phyloP scores from a whole-genome alignment of 257 asterid genomes.

The Vinca minor region DNA sequence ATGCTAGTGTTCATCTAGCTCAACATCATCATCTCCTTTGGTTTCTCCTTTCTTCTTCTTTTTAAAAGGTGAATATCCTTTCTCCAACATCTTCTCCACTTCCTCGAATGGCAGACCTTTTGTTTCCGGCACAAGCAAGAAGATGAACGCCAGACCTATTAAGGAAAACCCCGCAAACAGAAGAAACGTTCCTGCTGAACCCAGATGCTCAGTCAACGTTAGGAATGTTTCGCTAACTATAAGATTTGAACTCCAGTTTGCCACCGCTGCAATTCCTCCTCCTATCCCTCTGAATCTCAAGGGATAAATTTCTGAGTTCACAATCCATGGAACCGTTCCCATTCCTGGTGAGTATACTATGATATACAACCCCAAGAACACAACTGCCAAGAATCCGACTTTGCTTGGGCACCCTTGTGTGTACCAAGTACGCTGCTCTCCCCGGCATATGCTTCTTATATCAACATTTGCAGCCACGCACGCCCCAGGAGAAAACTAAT shows the following conservation, averaged over 20 bases:
- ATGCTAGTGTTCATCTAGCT: no score
- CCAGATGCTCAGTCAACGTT: constrained; percentile 47
- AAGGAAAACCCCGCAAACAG: constrained; percentile 50
- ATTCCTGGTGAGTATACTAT: constrained; percentile 56
- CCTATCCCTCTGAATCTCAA: constrained; percentile 55
- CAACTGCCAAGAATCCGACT: constrained; percentile 45
- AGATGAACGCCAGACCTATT: constrained; percentile 40
- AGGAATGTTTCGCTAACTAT: constrained; percentile 51
- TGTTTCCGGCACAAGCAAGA: constrained; percentile 58
- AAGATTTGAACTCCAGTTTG: constrained; percentile 63
- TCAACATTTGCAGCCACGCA: constrained; percentile 30
- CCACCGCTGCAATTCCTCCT: constrained; percentile 60
- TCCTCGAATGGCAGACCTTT: constrained; percentile 57
- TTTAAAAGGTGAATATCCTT: constrained; percentile 41
- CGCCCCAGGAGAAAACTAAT: constrained; percentile 39
- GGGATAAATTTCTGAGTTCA: constrained; percentile 62
- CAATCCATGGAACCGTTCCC: constrained; percentile 69
- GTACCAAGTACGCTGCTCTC: constrained; percentile 40
- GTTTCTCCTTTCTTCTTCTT: constrained; percentile 19
- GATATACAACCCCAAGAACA: constrained; percentile 47
- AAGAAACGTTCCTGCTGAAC: constrained; percentile 53
- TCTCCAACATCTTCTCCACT: constrained; percentile 47
- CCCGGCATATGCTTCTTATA: constrained; percentile 24
- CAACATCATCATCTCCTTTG: constrained; percentile 5
- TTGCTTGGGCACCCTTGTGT: constrained; percentile 57